These are phyloP conservation scores for Thecaphora frezii DNA, from an alignment of 1,284 basidiomycete genomes.

Conservation along the genomic window DNA sequence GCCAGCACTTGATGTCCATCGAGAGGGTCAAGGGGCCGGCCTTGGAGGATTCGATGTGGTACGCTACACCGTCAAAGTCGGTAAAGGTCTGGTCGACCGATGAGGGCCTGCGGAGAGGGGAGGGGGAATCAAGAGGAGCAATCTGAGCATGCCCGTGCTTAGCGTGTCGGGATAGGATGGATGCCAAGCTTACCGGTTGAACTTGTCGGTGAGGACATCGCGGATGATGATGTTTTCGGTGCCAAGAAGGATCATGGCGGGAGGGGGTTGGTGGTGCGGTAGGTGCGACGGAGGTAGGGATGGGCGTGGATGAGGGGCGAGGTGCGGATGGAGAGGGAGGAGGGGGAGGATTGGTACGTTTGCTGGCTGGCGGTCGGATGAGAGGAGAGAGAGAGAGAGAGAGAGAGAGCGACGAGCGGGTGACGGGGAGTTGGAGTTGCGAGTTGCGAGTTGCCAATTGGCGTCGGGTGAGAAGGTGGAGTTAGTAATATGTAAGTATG, in stretches of 20 bases:
- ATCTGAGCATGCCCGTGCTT: not conserved
- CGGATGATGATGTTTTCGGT: conserved; percentile 75
- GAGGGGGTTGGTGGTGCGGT: not conserved
- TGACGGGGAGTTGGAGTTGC: no score
- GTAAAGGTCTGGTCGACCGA: conserved; percentile 93
- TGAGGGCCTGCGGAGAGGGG: conserved; percentile 68
- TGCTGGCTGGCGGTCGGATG: no score
- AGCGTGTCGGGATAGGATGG: no score
- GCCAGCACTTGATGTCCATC: conserved; percentile 94
- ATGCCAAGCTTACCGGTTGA: conserved; percentile 75
- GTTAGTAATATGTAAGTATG: no score
- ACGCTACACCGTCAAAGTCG: conserved; percentile 95
- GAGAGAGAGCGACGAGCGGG: no score
- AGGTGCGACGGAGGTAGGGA: not conserved
- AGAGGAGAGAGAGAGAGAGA: no score
- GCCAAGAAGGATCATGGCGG: conserved; percentile 56
- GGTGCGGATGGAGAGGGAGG: not conserved
- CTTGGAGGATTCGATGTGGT: conserved; percentile 75
- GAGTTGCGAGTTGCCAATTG: no score
- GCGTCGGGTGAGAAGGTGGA: no score
- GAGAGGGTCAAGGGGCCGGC: conserved; percentile 76
- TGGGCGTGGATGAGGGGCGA: not conserved
- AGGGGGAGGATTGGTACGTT: no score
- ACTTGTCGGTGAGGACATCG: conserved; percentile 85
- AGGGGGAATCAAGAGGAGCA: not conserved